These are phyloP conservation scores for Daldinia bambusicola DNA, from an alignment of 495 filamentous ascomycete genomes.

Conservation along the genomic window DNA sequence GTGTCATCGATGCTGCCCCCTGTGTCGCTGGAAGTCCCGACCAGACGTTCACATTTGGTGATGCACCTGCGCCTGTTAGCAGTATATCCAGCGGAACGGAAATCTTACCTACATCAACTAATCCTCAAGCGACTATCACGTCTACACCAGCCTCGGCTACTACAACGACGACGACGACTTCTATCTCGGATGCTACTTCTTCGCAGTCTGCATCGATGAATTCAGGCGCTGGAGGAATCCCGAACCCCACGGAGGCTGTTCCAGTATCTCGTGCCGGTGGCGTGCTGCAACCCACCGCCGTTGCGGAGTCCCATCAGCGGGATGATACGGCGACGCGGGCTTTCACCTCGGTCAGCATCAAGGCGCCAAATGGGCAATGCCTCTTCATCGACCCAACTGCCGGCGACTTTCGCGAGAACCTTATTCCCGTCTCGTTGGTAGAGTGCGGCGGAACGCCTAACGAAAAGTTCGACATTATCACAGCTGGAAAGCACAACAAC, in stretches of 20 bases:
- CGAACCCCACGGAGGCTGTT: constrained; percentile 59
- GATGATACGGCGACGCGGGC: constrained; percentile 61
- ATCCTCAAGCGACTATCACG: constrained; percentile 7
- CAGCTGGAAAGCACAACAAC: constrained; percentile 61
- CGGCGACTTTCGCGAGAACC: constrained; percentile 65
- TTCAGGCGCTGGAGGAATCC: constrained; percentile 39
- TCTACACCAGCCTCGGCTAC: constrained; percentile 2
- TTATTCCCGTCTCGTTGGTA: constrained; percentile 61
- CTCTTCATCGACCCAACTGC: constrained; percentile 64
- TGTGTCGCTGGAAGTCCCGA: constrained; percentile 55
- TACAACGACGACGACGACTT: constrained; percentile 24
- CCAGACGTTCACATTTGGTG: constrained; percentile 61
- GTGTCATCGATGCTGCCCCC: constrained; percentile 56
- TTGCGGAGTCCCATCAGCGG: constrained; percentile 57
- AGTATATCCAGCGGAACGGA: constrained; percentile 7
- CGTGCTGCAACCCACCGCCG: constrained; percentile 59
- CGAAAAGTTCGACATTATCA: constrained; percentile 66
- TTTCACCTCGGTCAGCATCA: constrained; percentile 58
- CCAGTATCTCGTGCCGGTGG: constrained; percentile 63
- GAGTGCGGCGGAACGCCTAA: constrained; percentile 58
- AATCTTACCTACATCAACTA: constrained; percentile 7
- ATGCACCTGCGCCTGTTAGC: constrained; percentile 28
- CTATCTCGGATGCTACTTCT: constrained; percentile 17
- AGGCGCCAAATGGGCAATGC: constrained; percentile 61
- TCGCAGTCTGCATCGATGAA: constrained; percentile 4